Conservation (phyloP, 495 filamentous ascomycete genomes). For the Geoglossum glabrum region DNA sequence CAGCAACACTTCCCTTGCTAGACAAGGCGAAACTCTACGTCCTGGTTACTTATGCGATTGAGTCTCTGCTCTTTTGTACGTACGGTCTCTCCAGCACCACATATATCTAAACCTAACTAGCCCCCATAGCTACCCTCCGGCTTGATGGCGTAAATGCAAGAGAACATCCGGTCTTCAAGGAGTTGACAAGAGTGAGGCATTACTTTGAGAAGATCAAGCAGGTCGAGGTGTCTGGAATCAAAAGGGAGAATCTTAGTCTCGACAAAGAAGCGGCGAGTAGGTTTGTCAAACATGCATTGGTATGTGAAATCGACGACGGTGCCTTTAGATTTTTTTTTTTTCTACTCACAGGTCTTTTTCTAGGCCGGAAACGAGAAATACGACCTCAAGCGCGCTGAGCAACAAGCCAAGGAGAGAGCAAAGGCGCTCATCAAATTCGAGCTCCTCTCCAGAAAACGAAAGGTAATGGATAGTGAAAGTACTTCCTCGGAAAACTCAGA, state of each 20-base stretch:
- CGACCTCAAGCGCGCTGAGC: slow-evolving; percentile 32
- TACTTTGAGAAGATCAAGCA: slow-evolving; percentile 86
- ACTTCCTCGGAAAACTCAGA: background rate
- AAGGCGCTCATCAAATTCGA: slow-evolving; percentile 30
- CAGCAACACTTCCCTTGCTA: slow-evolving; percentile 65
- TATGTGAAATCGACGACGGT: slow-evolving; percentile 10
- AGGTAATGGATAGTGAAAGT: background rate
- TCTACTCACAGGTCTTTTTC: slow-evolving; percentile 3
- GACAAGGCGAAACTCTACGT: slow-evolving; percentile 90
- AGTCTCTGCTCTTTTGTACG: slow-evolving; percentile 81
- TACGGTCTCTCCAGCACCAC: background rate
- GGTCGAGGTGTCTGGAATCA: slow-evolving; percentile 30
- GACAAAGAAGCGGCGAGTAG: slow-evolving; percentile 65
- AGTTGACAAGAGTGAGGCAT: slow-evolving; percentile 67
- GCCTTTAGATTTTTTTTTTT: background rate
- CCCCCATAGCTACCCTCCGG: slow-evolving; percentile 45
- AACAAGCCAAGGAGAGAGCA: slow-evolving; percentile 30
- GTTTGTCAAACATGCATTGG: slow-evolving; percentile 64
- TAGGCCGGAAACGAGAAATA: slow-evolving; percentile 45
- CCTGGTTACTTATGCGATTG: slow-evolving; percentile 63
- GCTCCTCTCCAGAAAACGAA: slow-evolving; percentile 8
- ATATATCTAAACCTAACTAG: slow-evolving; percentile 11
- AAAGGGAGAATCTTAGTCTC: slow-evolving; percentile 37
- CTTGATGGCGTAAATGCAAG: slow-evolving; percentile 63
- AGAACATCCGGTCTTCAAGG: slow-evolving; percentile 64